Percentiles rank a stretch among this genome's conserved stretches.
Conservation (phyloP, 139 green algal genomes). For the Eudorina sp. region DNA sequence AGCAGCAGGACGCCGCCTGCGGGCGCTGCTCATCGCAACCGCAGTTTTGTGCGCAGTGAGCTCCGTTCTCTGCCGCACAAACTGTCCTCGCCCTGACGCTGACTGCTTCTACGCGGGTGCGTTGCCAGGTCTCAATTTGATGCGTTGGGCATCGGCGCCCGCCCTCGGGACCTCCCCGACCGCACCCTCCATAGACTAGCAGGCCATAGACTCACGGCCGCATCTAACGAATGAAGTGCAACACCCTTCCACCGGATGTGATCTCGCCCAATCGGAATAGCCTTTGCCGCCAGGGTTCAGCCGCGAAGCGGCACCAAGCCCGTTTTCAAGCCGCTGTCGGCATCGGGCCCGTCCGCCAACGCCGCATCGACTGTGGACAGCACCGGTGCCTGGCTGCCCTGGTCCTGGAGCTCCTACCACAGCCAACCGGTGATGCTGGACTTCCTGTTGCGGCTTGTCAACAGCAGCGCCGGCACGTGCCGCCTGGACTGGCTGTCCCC, state of each 20-base stretch:
- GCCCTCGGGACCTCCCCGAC: neutral
- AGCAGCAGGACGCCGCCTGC: neutral
- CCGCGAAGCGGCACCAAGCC: neutral
- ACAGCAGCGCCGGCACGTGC: neutral
- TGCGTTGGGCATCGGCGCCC: neutral
- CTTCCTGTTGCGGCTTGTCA: neutral
- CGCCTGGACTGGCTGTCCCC: slow-evolving; percentile 11
- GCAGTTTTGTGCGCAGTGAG: too few relatives aligned
- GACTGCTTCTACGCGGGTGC: slow-evolving; percentile 8
- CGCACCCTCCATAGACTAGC: too few relatives aligned
- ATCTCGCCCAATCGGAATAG: too few relatives aligned
- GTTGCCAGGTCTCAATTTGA: neutral
- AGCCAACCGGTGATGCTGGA: slow-evolving; percentile 21
- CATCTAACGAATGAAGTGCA: too few relatives aligned
- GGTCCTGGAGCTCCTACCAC: slow-evolving; percentile 27
- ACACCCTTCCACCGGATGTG: too few relatives aligned
- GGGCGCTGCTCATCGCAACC: neutral
- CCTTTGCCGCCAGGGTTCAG: neutral
- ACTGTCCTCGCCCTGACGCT: neutral
- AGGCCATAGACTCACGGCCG: too few relatives aligned
- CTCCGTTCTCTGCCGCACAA: neutral
- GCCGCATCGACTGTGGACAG: too few relatives aligned
- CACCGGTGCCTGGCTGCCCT: neutral
- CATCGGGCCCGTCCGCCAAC: neutral
- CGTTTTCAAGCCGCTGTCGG: neutral